phyloP scores from a whole-genome alignment of 257 asterid genomes.

The Plantago major region DNA sequence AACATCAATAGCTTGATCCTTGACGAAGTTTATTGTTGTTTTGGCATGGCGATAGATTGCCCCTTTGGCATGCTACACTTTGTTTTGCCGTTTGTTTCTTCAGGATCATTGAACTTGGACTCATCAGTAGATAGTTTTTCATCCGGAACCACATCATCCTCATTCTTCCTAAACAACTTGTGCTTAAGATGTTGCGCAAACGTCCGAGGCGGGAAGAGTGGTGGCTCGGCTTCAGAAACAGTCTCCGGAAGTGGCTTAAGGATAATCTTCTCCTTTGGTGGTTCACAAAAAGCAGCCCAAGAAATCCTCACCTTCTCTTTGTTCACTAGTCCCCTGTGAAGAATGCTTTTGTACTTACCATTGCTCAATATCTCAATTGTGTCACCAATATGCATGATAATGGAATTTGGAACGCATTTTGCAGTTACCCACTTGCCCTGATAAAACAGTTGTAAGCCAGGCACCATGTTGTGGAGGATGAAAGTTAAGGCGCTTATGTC shows the following conservation, averaged over 20 bases:
- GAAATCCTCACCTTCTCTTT: constrained; percentile 78
- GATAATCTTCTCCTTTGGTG: constrained; percentile 70
- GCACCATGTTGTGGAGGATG: constrained; percentile 96
- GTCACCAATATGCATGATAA: constrained; percentile 86
- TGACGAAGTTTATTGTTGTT: too few relatives aligned
- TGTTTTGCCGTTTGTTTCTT: too few relatives aligned
- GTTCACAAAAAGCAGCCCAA: constrained; percentile 88
- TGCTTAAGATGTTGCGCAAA: constrained; percentile 69
- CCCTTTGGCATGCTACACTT: too few relatives aligned
- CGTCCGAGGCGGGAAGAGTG: constrained; percentile 63
- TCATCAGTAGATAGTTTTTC: not conserved
- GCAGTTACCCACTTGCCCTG: constrained; percentile 81
- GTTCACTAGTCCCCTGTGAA: constrained; percentile 80
- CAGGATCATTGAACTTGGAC: not conserved
- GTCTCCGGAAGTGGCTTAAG: constrained; percentile 76
- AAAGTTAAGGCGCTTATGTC: constrained; percentile 85
- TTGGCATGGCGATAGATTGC: too few relatives aligned
- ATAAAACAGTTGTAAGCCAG: constrained; percentile 77
- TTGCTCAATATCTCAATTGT: constrained; percentile 83
- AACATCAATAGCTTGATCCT: too few relatives aligned
- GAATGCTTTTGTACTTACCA: constrained; percentile 76
- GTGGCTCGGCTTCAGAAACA: constrained; percentile 49
- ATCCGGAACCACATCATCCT: constrained; percentile 16
- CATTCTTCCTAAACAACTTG: constrained; percentile 55
- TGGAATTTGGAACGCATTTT: constrained; percentile 79